Percentiles rank a stretch among this genome's conserved stretches.
These are phyloP conservation scores for Lactifluus pinguis DNA, from an alignment of 768 basidiomycete species.

Conservation along the genomic window DNA sequence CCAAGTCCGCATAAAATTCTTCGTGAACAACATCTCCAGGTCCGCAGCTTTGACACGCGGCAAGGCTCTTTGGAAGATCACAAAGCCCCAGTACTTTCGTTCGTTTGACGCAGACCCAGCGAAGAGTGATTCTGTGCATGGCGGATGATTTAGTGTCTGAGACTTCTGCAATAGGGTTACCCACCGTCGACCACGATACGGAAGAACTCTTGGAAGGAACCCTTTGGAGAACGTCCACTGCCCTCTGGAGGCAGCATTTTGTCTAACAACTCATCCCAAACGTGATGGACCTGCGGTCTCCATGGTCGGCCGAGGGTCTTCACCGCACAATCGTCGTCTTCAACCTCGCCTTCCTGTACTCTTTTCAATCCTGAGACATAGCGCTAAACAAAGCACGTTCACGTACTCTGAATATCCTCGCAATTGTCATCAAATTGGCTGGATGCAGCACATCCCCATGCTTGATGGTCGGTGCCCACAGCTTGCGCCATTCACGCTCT, in stretches of 20 bases:
- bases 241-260: constrained; percentile 49
- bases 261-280: constrained; percentile 80
- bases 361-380: not conserved
- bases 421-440: constrained; percentile 64
- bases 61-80: constrained; percentile 75
- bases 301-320: constrained; percentile 52
- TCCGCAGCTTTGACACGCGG: constrained; percentile 53
- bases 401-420: constrained; percentile 70
- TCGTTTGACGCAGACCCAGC: constrained; percentile 74
- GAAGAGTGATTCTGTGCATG: constrained; percentile 68
- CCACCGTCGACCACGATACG: constrained; percentile 83
- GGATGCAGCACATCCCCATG: constrained; percentile 56
- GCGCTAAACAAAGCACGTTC: not conserved
- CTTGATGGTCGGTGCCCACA: constrained; percentile 70
- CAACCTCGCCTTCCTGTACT: constrained; percentile 30
- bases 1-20: constrained; percentile 94
- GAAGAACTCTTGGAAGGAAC: constrained; percentile 87
- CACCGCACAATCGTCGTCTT: constrained; percentile 41
- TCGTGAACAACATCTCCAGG: constrained; percentile 83
- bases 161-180: constrained; percentile 17
- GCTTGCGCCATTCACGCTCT: constrained; percentile 48
- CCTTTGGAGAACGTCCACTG: constrained; percentile 32
- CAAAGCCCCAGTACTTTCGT: constrained; percentile 95
- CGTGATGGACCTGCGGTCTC: constrained; percentile 90
- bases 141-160: constrained; percentile 3